phyloP scores from a whole-genome alignment of 148 eudicot genomes.

The Fagopyrum esculentum region DNA sequence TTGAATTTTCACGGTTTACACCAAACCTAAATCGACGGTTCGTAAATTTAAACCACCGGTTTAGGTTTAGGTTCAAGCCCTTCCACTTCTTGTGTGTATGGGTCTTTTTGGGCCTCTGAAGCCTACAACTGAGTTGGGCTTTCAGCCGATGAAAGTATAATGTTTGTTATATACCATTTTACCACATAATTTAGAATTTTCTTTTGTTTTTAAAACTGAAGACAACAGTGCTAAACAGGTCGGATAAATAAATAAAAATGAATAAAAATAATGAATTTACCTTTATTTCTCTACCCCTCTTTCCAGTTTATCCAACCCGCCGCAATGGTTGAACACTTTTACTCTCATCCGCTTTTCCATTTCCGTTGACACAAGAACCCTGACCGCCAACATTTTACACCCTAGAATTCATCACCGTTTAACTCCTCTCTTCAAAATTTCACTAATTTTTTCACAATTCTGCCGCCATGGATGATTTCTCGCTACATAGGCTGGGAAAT shows the following conservation, averaged over 20 bases:
- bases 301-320: conserved; percentile 11
- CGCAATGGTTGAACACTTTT: conserved; percentile 14
- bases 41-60: too few species aligned
- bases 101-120: background rate
- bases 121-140: background rate
- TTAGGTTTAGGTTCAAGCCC: too few species aligned
- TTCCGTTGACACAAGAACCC: conserved; percentile 6
- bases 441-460: background rate
- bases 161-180: background rate
- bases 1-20: too few species aligned
- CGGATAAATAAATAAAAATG: background rate
- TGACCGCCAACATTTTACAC: conserved; percentile 3
- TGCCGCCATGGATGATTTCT: background rate
- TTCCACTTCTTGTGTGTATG: background rate
- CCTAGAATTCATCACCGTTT: background rate
- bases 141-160: background rate
- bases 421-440: conserved; percentile 9
- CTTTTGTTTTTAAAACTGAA: too few species aligned
- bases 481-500: background rate
- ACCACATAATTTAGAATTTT: background rate
- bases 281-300: background rate
- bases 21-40: too few species aligned
- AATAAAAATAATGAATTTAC: background rate
- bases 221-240: too few species aligned
- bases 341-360: conserved; percentile 12